Conservation (phyloP, 2,329 filamentous ascomycete species). For the Scleromitrula shiraiana region DNA sequence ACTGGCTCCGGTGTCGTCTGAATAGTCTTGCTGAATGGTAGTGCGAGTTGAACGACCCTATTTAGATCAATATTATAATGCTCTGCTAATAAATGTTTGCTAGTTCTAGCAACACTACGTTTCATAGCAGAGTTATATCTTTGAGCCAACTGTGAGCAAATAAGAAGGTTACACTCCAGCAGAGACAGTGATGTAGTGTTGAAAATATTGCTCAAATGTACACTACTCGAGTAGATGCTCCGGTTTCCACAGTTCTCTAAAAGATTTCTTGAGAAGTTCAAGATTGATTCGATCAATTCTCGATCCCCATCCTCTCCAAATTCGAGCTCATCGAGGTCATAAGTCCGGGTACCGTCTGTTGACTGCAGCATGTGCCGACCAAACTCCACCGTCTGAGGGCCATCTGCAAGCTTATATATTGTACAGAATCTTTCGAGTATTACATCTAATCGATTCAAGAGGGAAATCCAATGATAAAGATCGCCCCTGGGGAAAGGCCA, state of each 20-base stretch:
- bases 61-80: slow-evolving; percentile 79
- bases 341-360: slow-evolving; percentile 39
- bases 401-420: slow-evolving; percentile 70
- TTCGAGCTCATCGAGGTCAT: slow-evolving; percentile 48
- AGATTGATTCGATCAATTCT: slow-evolving; percentile 67
- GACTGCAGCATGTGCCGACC: slow-evolving; percentile 53
- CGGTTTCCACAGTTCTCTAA: slow-evolving; percentile 94
- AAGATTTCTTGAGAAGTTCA: slow-evolving; percentile 80
- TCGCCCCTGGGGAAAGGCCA: slow-evolving; percentile 97
- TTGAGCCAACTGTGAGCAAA: slow-evolving; percentile 81
- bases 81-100: slow-evolving; percentile 66
- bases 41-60: slow-evolving; percentile 73
- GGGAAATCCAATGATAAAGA: slow-evolving; percentile 94
- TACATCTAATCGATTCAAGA: slow-evolving; percentile 87
- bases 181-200: slow-evolving; percentile 78
- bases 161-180: slow-evolving; percentile 67
- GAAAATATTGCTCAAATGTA: slow-evolving; percentile 79
- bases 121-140: slow-evolving; percentile 87
- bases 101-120: slow-evolving; percentile 63
- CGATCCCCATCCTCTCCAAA: slow-evolving; percentile 71
- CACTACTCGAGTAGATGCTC: slow-evolving; percentile 91
- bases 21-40: slow-evolving; percentile 71
- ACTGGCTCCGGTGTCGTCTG: slow-evolving; percentile 39
- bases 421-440: slow-evolving; percentile 75
- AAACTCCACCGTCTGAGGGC: slow-evolving; percentile 75